Conservation (phyloP, 805 yeast genomes). For the Groenewaldozyma salmanticensis region DNA sequence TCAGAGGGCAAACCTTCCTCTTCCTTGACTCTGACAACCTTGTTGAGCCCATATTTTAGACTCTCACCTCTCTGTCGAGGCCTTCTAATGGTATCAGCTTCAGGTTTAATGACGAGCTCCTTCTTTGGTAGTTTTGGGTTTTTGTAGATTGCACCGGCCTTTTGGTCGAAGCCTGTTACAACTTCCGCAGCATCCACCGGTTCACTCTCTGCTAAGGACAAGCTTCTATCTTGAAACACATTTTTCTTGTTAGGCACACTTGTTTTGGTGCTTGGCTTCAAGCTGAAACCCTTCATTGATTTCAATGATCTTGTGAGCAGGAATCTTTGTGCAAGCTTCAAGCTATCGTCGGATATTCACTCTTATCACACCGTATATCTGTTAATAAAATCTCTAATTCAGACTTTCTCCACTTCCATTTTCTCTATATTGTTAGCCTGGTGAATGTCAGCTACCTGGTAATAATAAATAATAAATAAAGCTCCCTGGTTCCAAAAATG, state of each 20-base stretch:
- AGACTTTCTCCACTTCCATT: too few relatives aligned
- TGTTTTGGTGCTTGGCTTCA: constrained; percentile 4
- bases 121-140: background rate
- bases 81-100: constrained; percentile 1
- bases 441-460: too few relatives aligned
- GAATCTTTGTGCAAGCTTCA: too few relatives aligned
- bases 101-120: constrained; percentile 11
- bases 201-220: constrained; percentile 1
- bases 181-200: constrained; percentile 1
- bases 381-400: too few relatives aligned
- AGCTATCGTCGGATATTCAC: too few relatives aligned
- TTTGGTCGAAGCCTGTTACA: constrained; percentile 1
- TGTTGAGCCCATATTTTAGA: background rate
- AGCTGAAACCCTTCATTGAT: constrained; percentile 8
- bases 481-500: too few relatives aligned
- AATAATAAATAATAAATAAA: too few relatives aligned
- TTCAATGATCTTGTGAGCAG: too few relatives aligned
- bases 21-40: background rate
- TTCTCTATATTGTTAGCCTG: too few relatives aligned
- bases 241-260: background rate
- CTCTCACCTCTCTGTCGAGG: background rate
- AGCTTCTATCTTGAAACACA: background rate
- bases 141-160: constrained; percentile 1
- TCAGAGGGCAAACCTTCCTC: background rate
- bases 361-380: too few relatives aligned